phyloP scores from a whole-genome alignment of 2,329 filamentous ascomycete genomes.

The Neurospora crassa region DNA sequence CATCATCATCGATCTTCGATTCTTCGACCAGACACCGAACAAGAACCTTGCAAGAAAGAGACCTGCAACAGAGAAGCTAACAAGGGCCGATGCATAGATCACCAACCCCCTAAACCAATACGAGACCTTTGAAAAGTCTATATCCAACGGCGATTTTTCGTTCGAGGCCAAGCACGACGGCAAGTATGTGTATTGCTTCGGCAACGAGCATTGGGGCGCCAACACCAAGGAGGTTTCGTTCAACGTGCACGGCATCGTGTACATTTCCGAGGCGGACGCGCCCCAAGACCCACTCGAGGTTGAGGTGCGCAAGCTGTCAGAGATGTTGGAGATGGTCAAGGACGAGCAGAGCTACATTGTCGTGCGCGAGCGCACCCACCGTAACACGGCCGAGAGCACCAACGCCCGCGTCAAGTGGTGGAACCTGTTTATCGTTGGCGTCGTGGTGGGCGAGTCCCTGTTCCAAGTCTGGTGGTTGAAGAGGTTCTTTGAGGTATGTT shows the following conservation, averaged over 20 bases:
- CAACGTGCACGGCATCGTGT: conserved; percentile 98
- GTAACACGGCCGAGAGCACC: conserved; percentile 98
- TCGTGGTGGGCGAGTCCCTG: conserved; percentile 82
- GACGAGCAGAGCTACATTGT: conserved; percentile 98
- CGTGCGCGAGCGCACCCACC: conserved; percentile 86
- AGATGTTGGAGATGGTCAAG: conserved; percentile 84
- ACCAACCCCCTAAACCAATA: conserved; percentile 67
- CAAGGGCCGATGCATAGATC: conserved; percentile 41
- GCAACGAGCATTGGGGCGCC: conserved; percentile 95
- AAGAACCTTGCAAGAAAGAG: not conserved
- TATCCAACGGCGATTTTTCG: conserved; percentile 86
- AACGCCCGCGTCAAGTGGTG: conserved; percentile 98
- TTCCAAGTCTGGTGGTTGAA: conserved; percentile 99
- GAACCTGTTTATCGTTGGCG: conserved; percentile 90
- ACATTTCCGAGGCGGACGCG: conserved; percentile 80
- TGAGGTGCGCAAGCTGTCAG: conserved; percentile 78
- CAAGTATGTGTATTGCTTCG: conserved; percentile 94
- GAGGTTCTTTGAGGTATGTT: conserved; percentile 88
- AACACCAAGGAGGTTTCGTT: conserved; percentile 97
- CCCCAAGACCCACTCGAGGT: conserved; percentile 80
- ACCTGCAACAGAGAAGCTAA: not conserved
- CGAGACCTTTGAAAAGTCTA: conserved; percentile 68
- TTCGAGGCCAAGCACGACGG: conserved; percentile 82
- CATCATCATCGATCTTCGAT: not conserved
- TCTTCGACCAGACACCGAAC: not conserved